A percentile compares a stretch with the other conserved stretches of the same genome.
Conservation (phyloP, 2,329 filamentous ascomycete genomes). For the Ophiosphaerella narmari region DNA sequence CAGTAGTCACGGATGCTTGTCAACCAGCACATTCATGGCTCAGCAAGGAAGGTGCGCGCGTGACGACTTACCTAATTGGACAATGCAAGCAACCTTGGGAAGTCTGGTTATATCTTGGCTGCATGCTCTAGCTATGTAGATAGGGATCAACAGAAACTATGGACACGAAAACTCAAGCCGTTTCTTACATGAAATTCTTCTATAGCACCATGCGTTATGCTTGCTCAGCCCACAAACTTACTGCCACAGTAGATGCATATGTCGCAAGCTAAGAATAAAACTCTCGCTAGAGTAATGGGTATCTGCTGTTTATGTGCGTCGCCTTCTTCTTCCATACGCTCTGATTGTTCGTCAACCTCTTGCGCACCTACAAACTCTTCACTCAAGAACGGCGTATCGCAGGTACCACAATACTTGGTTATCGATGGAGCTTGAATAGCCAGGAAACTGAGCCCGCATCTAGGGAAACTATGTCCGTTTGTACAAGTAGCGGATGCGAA, state of each 20-base stretch:
- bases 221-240: constrained; percentile 35
- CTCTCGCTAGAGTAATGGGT: constrained; percentile 30
- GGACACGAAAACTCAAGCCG: too few relatives aligned
- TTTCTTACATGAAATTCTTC: too few relatives aligned
- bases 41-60: constrained; percentile 4
- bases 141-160: too few relatives aligned
- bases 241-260: constrained; percentile 46
- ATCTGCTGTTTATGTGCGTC: background rate
- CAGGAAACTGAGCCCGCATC: constrained; percentile 60
- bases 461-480: constrained; percentile 59
- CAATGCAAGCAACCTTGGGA: too few relatives aligned
- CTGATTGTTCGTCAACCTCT: constrained; percentile 9
- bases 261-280: constrained; percentile 43
- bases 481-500: constrained; percentile 53
- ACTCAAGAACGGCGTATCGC: constrained; percentile 54
- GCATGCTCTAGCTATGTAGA: too few relatives aligned
- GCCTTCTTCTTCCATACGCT: background rate
- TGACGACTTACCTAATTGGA: constrained; percentile 1
- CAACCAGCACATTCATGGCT: background rate
- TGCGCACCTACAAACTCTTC: constrained; percentile 46
- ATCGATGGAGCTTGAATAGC: constrained; percentile 60
- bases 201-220: too few relatives aligned
- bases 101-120: too few relatives aligned
- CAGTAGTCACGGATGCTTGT: background rate
- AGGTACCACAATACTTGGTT: constrained; percentile 60